Conservation (phyloP, 2,329 filamentous ascomycete species). For the Pyricularia sp. region DNA sequence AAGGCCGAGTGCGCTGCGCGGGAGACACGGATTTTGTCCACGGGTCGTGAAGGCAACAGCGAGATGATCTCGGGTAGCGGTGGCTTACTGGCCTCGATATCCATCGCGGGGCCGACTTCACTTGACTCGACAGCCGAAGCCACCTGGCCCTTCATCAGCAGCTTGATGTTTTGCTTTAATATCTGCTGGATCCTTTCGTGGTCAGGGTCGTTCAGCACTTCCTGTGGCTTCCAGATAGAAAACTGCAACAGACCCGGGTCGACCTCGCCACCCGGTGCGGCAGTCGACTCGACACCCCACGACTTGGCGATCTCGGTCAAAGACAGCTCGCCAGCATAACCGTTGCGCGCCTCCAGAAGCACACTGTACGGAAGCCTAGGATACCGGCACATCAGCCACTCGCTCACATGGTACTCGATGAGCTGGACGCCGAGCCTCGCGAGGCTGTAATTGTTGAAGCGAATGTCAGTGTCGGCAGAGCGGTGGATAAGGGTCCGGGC, state of each 20-base stretch:
- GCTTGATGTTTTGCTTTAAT: not conserved
- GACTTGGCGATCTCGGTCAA: slow-evolving; percentile 65
- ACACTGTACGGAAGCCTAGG: slow-evolving; percentile 86
- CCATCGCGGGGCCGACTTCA: not conserved
- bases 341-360: slow-evolving; percentile 75
- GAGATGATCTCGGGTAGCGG: not conserved
- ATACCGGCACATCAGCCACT: slow-evolving; percentile 81
- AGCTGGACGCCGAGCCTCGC: slow-evolving; percentile 74
- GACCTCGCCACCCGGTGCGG: slow-evolving; percentile 79
- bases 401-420: slow-evolving; percentile 79
- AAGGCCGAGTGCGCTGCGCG: slow-evolving; percentile 49
- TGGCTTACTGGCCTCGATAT: not conserved
- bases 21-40: slow-evolving; percentile 16
- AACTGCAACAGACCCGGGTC: slow-evolving; percentile 88
- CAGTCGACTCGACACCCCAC: slow-evolving; percentile 90
- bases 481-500: slow-evolving; percentile 77
- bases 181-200: not conserved
- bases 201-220: not conserved
- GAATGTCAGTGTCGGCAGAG: slow-evolving; percentile 68
- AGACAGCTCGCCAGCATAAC: slow-evolving; percentile 69
- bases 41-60: not conserved
- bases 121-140: slow-evolving; percentile 32
- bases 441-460: slow-evolving; percentile 84
- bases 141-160: not conserved
- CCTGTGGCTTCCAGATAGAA: slow-evolving; percentile 32